Evolutionary conservation across 1,139 yeast species (phyloP).

Genomic region (Saccharomyces hybrid): DNA sequence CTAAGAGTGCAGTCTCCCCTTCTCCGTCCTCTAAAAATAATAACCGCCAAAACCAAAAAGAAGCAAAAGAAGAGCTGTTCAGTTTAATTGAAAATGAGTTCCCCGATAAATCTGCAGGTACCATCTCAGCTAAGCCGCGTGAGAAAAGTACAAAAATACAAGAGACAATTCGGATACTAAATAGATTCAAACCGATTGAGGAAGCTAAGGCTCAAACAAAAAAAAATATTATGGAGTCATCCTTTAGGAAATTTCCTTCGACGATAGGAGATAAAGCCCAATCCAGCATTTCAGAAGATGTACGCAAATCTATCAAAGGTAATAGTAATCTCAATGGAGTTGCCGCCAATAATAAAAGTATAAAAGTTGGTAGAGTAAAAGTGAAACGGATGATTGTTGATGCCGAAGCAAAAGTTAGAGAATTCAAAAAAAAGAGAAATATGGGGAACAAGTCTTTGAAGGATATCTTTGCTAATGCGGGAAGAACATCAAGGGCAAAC

Average conservation of each 20-base stretch:
- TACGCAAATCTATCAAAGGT: not conserved
- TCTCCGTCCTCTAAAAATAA: not conserved
- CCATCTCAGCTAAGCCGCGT: not conserved
- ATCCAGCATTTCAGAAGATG: not conserved
- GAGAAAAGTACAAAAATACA: not conserved
- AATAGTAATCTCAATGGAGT: not conserved
- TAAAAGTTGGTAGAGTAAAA: not conserved
- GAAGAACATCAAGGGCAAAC: not conserved
- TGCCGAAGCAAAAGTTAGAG: not conserved
- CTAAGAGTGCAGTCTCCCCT: not conserved
- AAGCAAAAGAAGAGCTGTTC: not conserved
- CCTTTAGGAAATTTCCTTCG: not conserved
- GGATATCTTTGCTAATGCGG: not conserved
- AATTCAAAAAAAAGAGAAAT: not conserved
- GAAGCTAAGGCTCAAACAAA: not conserved
- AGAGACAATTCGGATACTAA: not conserved
- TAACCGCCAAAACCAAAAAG: not conserved
- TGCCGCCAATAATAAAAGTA: too few relatives aligned
- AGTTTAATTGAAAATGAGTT: not conserved
- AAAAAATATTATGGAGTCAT: not conserved
- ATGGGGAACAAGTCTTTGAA: not conserved
- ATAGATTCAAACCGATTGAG: not conserved
- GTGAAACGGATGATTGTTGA: not conserved
- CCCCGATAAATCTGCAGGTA: not conserved
- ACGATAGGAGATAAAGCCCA: not conserved